phyloP scores from a whole-genome alignment of 176 grass and related monocot genomes.

The Pharus latifolius region DNA sequence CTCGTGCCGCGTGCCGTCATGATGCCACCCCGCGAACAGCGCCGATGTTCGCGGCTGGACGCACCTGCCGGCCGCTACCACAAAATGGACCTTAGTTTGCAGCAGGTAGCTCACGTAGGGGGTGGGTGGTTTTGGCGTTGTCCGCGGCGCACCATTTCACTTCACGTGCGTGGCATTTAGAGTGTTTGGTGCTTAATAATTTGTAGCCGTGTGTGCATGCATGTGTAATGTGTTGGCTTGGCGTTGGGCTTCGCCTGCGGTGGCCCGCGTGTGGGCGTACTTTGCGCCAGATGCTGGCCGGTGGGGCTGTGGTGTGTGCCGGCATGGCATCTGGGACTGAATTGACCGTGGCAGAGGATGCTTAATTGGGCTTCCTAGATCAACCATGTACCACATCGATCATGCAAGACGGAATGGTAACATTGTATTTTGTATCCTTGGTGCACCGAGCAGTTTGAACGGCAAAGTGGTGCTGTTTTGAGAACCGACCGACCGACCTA shows the following conservation, averaged over 20 bases:
- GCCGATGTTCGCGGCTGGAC: slow-evolving; percentile 18
- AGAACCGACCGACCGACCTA: too few relatives aligned
- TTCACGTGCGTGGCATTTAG: neutral
- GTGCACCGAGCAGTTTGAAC: too few relatives aligned
- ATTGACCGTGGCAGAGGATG: too few relatives aligned
- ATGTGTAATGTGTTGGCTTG: neutral
- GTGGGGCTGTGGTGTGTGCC: too few relatives aligned
- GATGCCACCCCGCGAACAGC: slow-evolving; percentile 22
- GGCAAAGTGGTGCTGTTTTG: too few relatives aligned
- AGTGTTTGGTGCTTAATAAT: too few relatives aligned
- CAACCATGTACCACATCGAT: too few relatives aligned
- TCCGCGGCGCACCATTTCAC: neutral
- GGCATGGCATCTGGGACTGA: too few relatives aligned
- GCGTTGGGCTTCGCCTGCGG: neutral
- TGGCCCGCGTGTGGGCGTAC: neutral
- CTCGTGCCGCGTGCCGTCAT: neutral
- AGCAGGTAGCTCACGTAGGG: neutral
- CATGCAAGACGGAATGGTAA: too few relatives aligned
- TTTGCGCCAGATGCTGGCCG: too few relatives aligned
- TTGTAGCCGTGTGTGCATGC: neutral
- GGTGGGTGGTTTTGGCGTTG: neutral
- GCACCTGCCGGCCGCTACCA: neutral
- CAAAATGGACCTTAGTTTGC: neutral
- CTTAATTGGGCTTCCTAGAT: too few relatives aligned
- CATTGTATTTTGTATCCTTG: too few relatives aligned